Conservation (phyloP, 331 rosid species). For the Arachis monticola region DNA sequence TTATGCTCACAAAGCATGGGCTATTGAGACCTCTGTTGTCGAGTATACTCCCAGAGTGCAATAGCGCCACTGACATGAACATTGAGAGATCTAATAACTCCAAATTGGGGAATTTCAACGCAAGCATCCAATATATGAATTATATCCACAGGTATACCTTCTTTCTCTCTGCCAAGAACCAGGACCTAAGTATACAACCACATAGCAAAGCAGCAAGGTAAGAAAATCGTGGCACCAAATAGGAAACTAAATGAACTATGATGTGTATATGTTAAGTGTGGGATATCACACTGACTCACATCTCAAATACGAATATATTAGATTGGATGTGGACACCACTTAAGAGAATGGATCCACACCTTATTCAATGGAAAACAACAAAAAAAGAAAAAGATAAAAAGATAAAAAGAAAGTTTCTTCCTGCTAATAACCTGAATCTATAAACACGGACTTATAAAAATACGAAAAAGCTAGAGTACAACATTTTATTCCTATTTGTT, state of each 20-base stretch:
- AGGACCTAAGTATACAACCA: conserved; percentile 66
- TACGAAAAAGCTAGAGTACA: neutral
- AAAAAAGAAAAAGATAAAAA: neutral
- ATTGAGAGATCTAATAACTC: conserved; percentile 94
- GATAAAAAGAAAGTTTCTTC: too few relatives aligned
- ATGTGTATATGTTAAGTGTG: too few relatives aligned
- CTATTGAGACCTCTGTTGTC: conserved; percentile 80
- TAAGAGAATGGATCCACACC: too few relatives aligned
- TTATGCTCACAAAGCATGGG: conserved; percentile 10
- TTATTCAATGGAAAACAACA: neutral
- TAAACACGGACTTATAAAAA: too few relatives aligned
- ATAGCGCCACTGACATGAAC: conserved; percentile 98
- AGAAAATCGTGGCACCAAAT: neutral
- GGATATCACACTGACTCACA: too few relatives aligned
- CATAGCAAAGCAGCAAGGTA: neutral
- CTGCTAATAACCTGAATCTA: too few relatives aligned
- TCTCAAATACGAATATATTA: too few relatives aligned
- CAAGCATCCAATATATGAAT: conserved; percentile 91
- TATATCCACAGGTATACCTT: conserved; percentile 93
- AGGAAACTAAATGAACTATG: neutral
- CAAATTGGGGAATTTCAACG: conserved; percentile 91
- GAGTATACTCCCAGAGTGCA: conserved; percentile 95
- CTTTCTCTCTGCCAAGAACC: conserved; percentile 95
- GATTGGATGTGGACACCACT: too few relatives aligned
- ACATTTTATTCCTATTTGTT: neutral